These are phyloP conservation scores for Dipteronia sinensis DNA, from an alignment of 345 rosid genomes.

Conservation along the genomic window DNA sequence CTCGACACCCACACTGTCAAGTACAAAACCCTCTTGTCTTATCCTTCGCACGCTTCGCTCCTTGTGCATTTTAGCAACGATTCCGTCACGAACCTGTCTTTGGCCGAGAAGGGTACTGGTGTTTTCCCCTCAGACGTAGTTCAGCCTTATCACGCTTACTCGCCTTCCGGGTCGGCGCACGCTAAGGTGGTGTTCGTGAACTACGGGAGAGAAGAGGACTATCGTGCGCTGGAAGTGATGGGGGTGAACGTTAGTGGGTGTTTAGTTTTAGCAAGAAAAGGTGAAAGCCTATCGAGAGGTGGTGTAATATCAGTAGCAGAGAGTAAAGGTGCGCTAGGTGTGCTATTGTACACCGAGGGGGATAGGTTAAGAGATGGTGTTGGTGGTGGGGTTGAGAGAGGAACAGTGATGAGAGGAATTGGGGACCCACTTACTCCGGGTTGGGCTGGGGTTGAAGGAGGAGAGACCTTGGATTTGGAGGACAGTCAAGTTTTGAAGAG, in stretches of 20 bases:
- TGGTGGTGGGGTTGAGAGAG: conserved; percentile 68
- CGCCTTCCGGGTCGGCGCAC: conserved; percentile 77
- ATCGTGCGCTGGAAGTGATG: conserved; percentile 47
- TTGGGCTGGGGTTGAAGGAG: conserved; percentile 76
- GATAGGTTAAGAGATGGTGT: conserved; percentile 40
- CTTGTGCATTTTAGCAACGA: conserved; percentile 58
- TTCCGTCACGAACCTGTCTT: conserved; percentile 35
- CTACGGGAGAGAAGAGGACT: conserved; percentile 78
- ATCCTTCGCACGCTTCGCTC: conserved; percentile 59
- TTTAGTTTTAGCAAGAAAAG: conserved; percentile 65
- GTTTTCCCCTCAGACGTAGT: conserved; percentile 30
- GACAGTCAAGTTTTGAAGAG: conserved; percentile 54
- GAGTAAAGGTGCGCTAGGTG: conserved; percentile 69
- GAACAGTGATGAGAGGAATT: conserved; percentile 88
- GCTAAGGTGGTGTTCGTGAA: conserved; percentile 69
- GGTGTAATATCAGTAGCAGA: conserved; percentile 66
- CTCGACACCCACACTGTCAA: conserved; percentile 55
- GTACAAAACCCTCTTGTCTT: conserved; percentile 69
- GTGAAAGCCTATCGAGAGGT: conserved; percentile 61
- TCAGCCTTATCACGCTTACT: conserved; percentile 86
- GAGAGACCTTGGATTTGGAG: conserved; percentile 63
- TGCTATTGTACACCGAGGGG: conserved; percentile 68
- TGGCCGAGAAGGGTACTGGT: conserved; percentile 38
- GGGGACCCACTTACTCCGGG: conserved; percentile 98
- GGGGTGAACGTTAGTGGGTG: conserved; percentile 70